Conservation (phyloP, 106 monocot species). For the Gastrodia elata region DNA sequence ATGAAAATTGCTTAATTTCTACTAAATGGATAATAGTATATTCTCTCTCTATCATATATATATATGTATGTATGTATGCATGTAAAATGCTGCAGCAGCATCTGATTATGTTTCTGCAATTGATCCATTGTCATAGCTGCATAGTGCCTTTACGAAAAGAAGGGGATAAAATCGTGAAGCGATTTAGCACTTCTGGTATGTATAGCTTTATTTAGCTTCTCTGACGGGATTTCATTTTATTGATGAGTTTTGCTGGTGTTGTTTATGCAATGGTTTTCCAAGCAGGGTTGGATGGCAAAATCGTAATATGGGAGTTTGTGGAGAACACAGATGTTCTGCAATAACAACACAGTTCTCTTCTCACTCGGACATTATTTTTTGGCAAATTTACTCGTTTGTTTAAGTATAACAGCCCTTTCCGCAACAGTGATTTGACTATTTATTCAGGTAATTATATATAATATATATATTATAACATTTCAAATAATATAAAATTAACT, state of each 20-base stretch:
- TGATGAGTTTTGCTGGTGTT: background rate
- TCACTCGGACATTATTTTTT: background rate
- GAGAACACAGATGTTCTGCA: slow-evolving; percentile 21
- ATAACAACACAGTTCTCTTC: slow-evolving; percentile 15
- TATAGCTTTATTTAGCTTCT: background rate
- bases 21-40: no score
- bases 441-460: no score
- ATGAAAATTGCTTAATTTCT: no score
- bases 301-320: slow-evolving; percentile 75
- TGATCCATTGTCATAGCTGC: slow-evolving; percentile 34
- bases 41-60: no score
- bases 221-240: background rate
- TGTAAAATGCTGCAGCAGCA: no score
- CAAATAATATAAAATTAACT: no score
- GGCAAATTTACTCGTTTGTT: no score
- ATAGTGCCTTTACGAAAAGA: slow-evolving; percentile 54
- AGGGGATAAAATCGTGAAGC: slow-evolving; percentile 28
- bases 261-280: background rate
- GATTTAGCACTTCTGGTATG: slow-evolving; percentile 94
- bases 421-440: no score
- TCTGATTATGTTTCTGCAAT: background rate
- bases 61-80: no score
- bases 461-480: no score
- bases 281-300: slow-evolving; percentile 83
- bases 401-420: no score